Base-by-base conservation (phyloP, 2,329 filamentous ascomycete species). In the Monascus ruber region DNA sequence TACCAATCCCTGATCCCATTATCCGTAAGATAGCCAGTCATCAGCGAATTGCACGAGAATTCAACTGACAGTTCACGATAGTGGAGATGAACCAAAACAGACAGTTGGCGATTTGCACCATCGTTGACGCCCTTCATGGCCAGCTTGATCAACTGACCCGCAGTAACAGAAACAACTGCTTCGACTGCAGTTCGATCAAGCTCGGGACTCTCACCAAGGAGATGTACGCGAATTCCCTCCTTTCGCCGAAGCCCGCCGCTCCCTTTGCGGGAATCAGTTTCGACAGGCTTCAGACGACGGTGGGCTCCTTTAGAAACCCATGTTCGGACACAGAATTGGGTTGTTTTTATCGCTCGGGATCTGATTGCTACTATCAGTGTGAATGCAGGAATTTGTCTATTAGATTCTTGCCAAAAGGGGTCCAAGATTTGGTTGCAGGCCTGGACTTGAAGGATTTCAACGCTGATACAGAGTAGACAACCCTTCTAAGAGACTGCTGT, bases 171-270 rank as follows among this genome's bases (percentile, higher is more conserved):
- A 25, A 37, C 2, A 40, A 37, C 27, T 2, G 9, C 9, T 43
- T 31, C 37, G 37, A 40, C 31, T 43, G 41, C 24, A 27, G 35
- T 31, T 40, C 41, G 27, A 40, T 43, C 31, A 37, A 36, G 37
- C 34, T 33, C n/a, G 41, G 41, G 9, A 37, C 41, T 35, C 32
- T 43, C 31, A 17, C 35, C 4, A 40, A 31, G 26, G 4, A 40
- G 3, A 43, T 43, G 38, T 11, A 35, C 6, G 40, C 41, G 24
- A 40, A 37, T 34, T 34, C 10, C 24, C 31, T 43, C 17, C 37
- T 43, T 17, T 33, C 41, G 4, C 37, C 41, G 4, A n/a, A 6
- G 1, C 41, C 41, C 4, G 28, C 9, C 24, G 11, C 31, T 4
- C 34, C 41, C 10, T 43, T 40, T 37, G 27, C 24, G 9, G 24